Conservation (phyloP, 352 stramenopile genomes). For the Phytophthora boehmeriae region DNA sequence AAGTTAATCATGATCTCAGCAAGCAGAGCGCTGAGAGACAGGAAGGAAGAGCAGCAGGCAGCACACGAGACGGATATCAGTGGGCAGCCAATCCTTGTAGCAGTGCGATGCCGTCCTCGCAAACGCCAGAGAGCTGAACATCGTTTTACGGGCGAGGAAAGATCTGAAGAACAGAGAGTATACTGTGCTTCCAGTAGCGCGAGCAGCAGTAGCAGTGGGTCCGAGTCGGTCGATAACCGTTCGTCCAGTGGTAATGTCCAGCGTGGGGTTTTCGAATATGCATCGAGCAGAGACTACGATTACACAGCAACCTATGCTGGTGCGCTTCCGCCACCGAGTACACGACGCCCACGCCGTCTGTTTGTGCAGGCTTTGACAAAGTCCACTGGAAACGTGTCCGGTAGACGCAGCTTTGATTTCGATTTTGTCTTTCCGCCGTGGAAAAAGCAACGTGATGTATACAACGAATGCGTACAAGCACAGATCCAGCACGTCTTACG, state of each 20-base stretch:
- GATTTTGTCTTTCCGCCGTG: conserved; percentile 64
- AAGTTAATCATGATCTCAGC: not conserved
- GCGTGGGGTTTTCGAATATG: conserved; percentile 39
- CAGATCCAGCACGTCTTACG: conserved; percentile 53
- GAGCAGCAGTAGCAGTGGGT: conserved; percentile 16
- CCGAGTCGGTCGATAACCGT: conserved; percentile 6
- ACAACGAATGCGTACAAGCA: conserved; percentile 40
- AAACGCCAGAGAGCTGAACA: conserved; percentile 21
- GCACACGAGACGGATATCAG: conserved; percentile 6
- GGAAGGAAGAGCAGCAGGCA: not conserved
- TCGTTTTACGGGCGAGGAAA: conserved; percentile 6
- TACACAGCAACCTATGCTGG: conserved; percentile 13
- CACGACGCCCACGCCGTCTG: conserved; percentile 30
- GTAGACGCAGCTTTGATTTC: conserved; percentile 63
- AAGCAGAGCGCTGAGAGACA: not conserved
- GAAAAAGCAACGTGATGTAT: conserved; percentile 58
- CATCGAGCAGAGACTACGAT: conserved; percentile 11
- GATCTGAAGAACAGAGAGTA: conserved; percentile 11
- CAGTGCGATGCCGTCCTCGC: conserved; percentile 57
- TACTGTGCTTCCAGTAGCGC: conserved; percentile 15
- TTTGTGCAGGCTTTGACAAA: conserved; percentile 26
- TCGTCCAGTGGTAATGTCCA: conserved; percentile 18
- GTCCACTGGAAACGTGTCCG: conserved; percentile 5
- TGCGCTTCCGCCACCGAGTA: conserved; percentile 23
- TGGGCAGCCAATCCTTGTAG: conserved; percentile 52